Conservation (phyloP, 2,329 filamentous ascomycete species). For the Epicoccum sorghinum region DNA sequence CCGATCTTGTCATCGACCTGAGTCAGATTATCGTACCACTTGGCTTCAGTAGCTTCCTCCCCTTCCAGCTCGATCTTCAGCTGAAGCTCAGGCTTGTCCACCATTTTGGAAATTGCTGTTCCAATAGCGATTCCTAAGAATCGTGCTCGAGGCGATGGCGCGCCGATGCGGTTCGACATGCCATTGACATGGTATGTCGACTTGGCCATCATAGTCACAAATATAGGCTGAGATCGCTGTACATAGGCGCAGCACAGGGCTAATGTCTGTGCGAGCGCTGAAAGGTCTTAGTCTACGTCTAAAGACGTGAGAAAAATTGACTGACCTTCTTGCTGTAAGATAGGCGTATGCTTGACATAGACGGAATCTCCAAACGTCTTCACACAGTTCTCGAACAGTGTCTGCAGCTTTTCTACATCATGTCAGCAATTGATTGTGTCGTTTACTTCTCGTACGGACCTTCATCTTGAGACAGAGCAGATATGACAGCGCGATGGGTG, state of each 20-base stretch:
- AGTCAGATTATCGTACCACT: conserved; percentile 74
- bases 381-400: conserved; percentile 71
- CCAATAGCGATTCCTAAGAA: conserved; percentile 90
- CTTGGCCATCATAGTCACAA: conserved; percentile 71
- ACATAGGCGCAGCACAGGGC: conserved; percentile 80
- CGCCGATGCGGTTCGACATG: conserved; percentile 82
- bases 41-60: conserved; percentile 72
- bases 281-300: conserved; percentile 24
- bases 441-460: conserved; percentile 40
- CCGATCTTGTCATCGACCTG: conserved; percentile 68
- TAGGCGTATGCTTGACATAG: conserved; percentile 83
- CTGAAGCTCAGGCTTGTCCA: conserved; percentile 69
- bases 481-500: conserved; percentile 47
- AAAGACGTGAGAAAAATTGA: background rate
- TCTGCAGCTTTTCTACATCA: conserved; percentile 54
- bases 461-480: conserved; percentile 47
- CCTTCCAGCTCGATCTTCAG: conserved; percentile 88
- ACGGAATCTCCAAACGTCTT: conserved; percentile 82
- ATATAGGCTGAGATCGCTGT: conserved; percentile 67
- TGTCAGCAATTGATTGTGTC: conserved; percentile 2
- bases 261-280: conserved; percentile 79
- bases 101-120: conserved; percentile 70
- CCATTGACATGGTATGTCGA: conserved; percentile 76
- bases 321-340: conserved; percentile 85
- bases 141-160: conserved; percentile 75